These are phyloP conservation scores for Porodaedalea pini DNA, from an alignment of 1,284 basidiomycete species.

Conservation along the genomic window DNA sequence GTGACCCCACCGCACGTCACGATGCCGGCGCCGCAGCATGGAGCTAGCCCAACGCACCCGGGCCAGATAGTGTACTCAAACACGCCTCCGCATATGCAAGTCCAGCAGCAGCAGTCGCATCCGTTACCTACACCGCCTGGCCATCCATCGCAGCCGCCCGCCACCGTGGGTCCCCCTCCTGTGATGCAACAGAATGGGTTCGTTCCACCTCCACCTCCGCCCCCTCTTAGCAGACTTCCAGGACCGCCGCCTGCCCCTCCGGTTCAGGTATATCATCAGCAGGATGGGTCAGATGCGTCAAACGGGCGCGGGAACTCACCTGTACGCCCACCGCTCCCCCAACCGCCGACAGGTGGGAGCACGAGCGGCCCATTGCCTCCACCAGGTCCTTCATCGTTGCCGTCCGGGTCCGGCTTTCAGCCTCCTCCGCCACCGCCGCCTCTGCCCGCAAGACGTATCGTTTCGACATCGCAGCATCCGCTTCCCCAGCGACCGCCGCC, in stretches of 20 bases:
- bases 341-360: conserved; percentile 3
- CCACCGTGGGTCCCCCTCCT: conserved; percentile 12
- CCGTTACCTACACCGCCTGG: conserved; percentile 17
- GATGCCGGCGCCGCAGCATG: conserved; percentile 11
- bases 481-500: conserved; percentile 28
- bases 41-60: conserved; percentile 6
- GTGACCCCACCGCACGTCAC: conserved; percentile 13
- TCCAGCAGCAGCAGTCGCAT: conserved; percentile 9
- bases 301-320: conserved; percentile 13
- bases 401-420: conserved; percentile 12
- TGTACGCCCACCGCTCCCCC: conserved; percentile 14
- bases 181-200: conserved; percentile 13
- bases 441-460: conserved; percentile 9
- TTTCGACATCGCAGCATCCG: conserved; percentile 14
- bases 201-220: conserved; percentile 19
- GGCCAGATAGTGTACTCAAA: background rate
- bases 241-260: conserved; percentile 16
- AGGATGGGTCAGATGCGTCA: background rate
- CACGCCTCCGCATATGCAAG: conserved; percentile 11
- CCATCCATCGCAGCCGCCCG: conserved; percentile 17
- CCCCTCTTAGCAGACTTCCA: conserved; percentile 14
- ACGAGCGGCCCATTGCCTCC: background rate
- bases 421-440: conserved; percentile 32
- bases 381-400: conserved; percentile 8
- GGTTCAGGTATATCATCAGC: conserved; percentile 8